phyloP scores from a whole-genome alignment of 768 basidiomycete genomes.

The Calocera viscosa region DNA sequence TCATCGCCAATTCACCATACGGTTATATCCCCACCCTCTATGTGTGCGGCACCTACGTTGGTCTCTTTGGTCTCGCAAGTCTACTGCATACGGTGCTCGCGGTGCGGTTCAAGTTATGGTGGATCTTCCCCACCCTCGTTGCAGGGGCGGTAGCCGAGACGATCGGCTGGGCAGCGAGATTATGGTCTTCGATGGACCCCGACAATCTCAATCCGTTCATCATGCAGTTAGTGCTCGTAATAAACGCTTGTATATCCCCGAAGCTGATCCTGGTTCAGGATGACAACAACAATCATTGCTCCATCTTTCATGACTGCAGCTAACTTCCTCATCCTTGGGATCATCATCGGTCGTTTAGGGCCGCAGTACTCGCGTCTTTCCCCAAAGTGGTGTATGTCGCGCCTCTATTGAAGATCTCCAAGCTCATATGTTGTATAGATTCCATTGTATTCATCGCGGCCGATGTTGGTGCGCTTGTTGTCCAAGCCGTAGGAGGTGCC shows the following conservation, averaged over 20 bases:
- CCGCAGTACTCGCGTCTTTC: slow-evolving; percentile 39
- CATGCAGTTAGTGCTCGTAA: background rate
- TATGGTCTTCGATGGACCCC: slow-evolving; percentile 8
- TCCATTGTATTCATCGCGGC: slow-evolving; percentile 25
- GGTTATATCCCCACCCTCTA: slow-evolving; percentile 18
- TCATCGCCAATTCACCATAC: slow-evolving; percentile 20
- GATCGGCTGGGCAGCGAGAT: background rate
- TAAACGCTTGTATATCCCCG: background rate
- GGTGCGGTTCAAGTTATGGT: background rate
- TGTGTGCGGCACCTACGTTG: slow-evolving; percentile 15
- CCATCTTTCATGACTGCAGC: slow-evolving; percentile 48
- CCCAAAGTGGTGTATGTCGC: slow-evolving; percentile 21
- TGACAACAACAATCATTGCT: slow-evolving; percentile 30
- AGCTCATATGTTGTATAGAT: too few relatives aligned
- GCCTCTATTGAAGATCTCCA: too few relatives aligned
- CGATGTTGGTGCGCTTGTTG: slow-evolving; percentile 49
- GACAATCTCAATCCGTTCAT: background rate
- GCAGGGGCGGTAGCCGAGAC: background rate
- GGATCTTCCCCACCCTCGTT: background rate
- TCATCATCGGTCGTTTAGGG: slow-evolving; percentile 37
- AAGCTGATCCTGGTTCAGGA: background rate
- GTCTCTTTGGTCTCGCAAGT: slow-evolving; percentile 14
- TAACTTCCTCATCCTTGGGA: slow-evolving; percentile 43
- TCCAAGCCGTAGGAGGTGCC: slow-evolving; percentile 55
- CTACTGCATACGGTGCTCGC: slow-evolving; percentile 28